Evolutionary conservation across 1,284 basidiomycete genomes (phyloP), one percentile per base, ranked within the genome.

Genomic region (Sporisorium sorghi): DNA sequence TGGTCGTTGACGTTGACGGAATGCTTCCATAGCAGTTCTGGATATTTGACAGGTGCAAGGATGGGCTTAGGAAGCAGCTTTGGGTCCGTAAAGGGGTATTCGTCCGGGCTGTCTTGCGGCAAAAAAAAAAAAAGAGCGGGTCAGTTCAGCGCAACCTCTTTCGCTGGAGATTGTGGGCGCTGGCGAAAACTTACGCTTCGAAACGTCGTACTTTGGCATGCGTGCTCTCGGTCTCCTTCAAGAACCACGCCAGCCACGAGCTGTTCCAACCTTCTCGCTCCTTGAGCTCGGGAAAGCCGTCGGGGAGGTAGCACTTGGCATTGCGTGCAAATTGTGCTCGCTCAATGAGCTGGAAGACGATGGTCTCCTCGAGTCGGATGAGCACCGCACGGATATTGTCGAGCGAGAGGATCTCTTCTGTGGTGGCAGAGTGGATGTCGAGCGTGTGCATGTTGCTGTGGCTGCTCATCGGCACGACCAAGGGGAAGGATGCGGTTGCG

Each of bases 301-400:
- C 91, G 3, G 88, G 87, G 60, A 90, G 87, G 86, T 99, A 99
- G 76, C 97, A 96, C 63, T 88, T 89, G n/a, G 91, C 90, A 83
- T 99, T 98, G 84, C 93, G 91, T 0, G 93, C 93, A 81, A 97
- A 99, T 84, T 99, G 96, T 0, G 94, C 95, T 26, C 97, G 90
- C 85, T 99, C 97, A 80, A 99, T 99, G 26, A 84, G 76, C 28
- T 81, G 77, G 95, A 99, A 99, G 84, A 98, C 97, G 87, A 99
- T 99, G 21, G 96, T 99, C 78, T 99, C 97, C 84, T 99, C 97
- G 21, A 99, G 89, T 19, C 97, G 89, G 74, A 89, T 90, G 17
- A 99, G 88, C 57, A 94, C 91, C 19, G 90, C 90, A 63, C 97
- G 88, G 79, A 99, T 98, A 61, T 90, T 88, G 59, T 93, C 91